Evolutionary conservation across 192 early-diverging fungal species (phyloP).

Genomic region (Chytriomyces hyalinus): DNA sequence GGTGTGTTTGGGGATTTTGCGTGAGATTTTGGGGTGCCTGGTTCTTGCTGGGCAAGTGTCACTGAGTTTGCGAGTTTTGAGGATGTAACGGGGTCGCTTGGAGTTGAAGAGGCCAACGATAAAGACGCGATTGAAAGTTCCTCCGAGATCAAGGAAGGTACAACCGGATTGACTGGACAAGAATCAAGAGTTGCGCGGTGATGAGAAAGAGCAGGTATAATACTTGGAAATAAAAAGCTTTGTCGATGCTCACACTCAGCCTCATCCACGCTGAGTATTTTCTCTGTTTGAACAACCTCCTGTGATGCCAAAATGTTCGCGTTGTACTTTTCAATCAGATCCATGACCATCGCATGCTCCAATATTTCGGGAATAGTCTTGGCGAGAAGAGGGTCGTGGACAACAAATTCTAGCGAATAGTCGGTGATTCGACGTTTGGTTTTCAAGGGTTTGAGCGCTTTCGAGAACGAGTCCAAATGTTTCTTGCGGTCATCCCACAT

Average conservation of each 20-base stretch:
- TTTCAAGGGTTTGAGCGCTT: conserved; percentile 8
- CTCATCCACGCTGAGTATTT: too few species aligned
- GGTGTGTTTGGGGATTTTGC: background rate
- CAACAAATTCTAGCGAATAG: conserved; percentile 36
- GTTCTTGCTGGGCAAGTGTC: background rate
- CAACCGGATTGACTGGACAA: background rate
- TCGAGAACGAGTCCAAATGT: conserved; percentile 49
- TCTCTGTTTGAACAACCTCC: conserved; percentile 2
- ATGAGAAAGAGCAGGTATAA: background rate
- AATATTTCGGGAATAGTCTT: conserved; percentile 37
- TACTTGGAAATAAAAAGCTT: background rate
- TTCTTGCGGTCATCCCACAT: conserved; percentile 55
- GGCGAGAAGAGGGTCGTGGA: conserved; percentile 34
- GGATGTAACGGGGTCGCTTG: background rate
- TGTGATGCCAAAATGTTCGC: conserved; percentile 41
- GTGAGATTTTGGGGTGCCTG: too few species aligned
- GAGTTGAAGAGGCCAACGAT: background rate
- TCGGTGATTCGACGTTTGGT: conserved; percentile 9
- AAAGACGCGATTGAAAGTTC: too few species aligned
- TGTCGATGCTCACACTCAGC: background rate
- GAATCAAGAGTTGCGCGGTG: too few species aligned
- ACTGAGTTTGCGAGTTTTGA: background rate
- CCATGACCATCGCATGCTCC: conserved; percentile 47
- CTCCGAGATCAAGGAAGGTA: background rate
- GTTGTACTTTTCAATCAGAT: conserved; percentile 47